Conservation (phyloP, 2,329 filamentous ascomycete species). For the Cordyceps cateniannulata region DNA sequence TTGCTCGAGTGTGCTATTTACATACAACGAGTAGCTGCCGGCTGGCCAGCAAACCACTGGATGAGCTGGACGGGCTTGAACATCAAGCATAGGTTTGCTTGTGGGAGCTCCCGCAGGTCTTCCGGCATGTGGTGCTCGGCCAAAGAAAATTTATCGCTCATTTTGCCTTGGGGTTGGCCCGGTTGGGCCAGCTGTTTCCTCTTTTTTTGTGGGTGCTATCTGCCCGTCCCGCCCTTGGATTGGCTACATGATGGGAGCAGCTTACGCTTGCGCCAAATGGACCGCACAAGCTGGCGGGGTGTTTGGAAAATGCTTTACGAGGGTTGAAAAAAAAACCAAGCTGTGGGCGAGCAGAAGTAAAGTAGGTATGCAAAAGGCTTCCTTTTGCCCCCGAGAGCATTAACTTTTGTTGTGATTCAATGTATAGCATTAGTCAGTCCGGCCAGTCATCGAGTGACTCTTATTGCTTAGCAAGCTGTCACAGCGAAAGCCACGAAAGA, state of each 20-base stretch:
- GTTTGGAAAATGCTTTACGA: conserved; percentile 1
- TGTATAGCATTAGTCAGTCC: conserved; percentile 3
- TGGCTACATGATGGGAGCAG: conserved; percentile 5
- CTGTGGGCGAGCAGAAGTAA: not conserved
- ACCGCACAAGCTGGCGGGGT: conserved; percentile 12
- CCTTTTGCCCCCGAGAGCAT: not conserved
- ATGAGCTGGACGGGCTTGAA: not conserved
- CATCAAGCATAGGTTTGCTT: not conserved
- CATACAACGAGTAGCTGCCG: not conserved
- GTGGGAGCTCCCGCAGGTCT: not conserved
- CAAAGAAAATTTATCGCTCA: conserved; percentile 10
- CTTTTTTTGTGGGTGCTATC: conserved; percentile 6
- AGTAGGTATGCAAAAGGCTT: not conserved
- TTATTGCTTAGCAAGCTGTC: not conserved
- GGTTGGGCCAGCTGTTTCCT: conserved; percentile 3
- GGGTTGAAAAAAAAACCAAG: not conserved
- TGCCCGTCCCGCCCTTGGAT: not conserved
- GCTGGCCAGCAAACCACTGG: not conserved
- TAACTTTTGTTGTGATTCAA: not conserved
- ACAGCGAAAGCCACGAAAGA: conserved; percentile 6
- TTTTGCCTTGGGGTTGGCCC: not conserved
- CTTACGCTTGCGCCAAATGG: conserved; percentile 7
- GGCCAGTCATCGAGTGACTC: conserved; percentile 10
- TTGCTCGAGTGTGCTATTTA: not conserved
- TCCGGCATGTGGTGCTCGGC: not conserved